A percentile compares a stretch with the other conserved stretches of the same genome.
Conservation (phyloP, 805 yeast species). For the Suhomyces emberorum region DNA sequence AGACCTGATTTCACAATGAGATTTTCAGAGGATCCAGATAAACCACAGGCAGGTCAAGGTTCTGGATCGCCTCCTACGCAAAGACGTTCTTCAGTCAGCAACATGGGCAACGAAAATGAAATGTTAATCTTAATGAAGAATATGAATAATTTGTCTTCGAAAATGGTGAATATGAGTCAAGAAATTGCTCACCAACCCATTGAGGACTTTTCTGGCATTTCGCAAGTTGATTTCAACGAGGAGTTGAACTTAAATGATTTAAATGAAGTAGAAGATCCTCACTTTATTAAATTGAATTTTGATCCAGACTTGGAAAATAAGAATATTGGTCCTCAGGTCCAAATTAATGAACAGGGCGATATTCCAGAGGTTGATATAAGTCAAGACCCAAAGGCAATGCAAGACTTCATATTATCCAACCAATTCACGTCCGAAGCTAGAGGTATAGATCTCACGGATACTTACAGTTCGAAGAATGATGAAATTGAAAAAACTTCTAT, state of each 20-base stretch:
- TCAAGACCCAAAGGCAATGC: slow-evolving; percentile 16
- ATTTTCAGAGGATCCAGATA: slow-evolving; percentile 41
- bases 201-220: background rate
- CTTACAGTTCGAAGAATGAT: slow-evolving; percentile 25
- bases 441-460: slow-evolving; percentile 26
- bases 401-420: slow-evolving; percentile 15
- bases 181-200: slow-evolving; percentile 27
- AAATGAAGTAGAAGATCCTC: slow-evolving; percentile 43
- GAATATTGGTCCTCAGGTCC: slow-evolving; percentile 18
- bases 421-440: slow-evolving; percentile 12
- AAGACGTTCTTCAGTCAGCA: slow-evolving; percentile 2
- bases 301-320: slow-evolving; percentile 18
- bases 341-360: slow-evolving; percentile 18
- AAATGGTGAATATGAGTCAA: slow-evolving; percentile 54
- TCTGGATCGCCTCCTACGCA: background rate
- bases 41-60: slow-evolving; percentile 8
- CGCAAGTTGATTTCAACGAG: slow-evolving; percentile 14
- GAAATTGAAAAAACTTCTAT: slow-evolving; percentile 42
- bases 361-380: slow-evolving; percentile 22
- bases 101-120: slow-evolving; percentile 45
- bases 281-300: slow-evolving; percentile 50
- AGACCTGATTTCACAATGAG: slow-evolving; percentile 88
- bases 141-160: slow-evolving; percentile 82
- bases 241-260: slow-evolving; percentile 53
- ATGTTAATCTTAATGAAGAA: slow-evolving; percentile 75